Base-by-base conservation (phyloP, 1,284 basidiomycete species). In the Exobasidium rhododendri region DNA sequence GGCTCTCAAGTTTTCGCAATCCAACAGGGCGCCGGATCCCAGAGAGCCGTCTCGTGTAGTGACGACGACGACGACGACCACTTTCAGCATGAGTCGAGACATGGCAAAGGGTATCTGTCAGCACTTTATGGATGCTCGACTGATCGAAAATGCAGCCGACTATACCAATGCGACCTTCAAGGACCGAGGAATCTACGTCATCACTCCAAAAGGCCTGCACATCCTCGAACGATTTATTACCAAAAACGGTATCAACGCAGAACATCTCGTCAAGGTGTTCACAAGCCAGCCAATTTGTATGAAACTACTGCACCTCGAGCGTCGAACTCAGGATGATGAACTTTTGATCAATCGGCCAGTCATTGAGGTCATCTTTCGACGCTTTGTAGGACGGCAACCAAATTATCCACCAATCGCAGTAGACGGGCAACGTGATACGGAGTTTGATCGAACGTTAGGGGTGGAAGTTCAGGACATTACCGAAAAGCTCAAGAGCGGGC, bases 31-130 rank as follows among this genome's bases (percentile, higher is more conserved):
- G 63, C 91, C 94, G 73, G 96, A 98, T 85, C 94, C 96, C 63
- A 90, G 92, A 82, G 94, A 98, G 82, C 92, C 93, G 66, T 87
- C 90, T 81, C 88, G 94, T 75, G 92, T 99, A 80, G 89, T 98
- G 75, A 97, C 96, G 70, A 98, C 94, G 1, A 98, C 96, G 0
- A 98, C 96, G 4, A 98, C 94, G 7, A 99, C 96, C 47, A 98
- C 96, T 24, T 99, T 99, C 82, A 94, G 92, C 66, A 98, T 99
- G 96, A 93, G 92, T 68, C 88, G 93, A 70, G 94, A 98, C 52
- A 98, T 98, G 90, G 96, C 96, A 65, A 96, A 97, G 83, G 92
- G 92, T 35, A 97, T 98, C 87, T 92, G 92, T 82, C 94, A 98
- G 82, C 94, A 97, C 78, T 98, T 97, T 79, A 94, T 99, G 90